Evolutionary conservation across 495 filamentous ascomycete genomes (phyloP), one percentile per base, ranked within the genome.

Genomic region (Neurospora cerealis): DNA sequence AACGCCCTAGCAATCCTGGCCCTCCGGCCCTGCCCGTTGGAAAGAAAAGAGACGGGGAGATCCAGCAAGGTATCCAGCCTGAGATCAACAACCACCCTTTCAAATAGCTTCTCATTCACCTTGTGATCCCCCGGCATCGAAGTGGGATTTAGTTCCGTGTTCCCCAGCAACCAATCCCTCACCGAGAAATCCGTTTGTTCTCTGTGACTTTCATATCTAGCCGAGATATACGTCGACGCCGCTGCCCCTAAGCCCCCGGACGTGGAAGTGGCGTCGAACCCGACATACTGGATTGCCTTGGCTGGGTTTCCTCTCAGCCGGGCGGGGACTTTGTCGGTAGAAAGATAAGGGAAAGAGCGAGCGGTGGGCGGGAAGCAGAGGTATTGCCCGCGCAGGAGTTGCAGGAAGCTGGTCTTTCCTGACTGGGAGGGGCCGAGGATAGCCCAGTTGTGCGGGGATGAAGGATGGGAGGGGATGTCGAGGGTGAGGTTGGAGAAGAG

Each of bases 101-200:
- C 78, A 2, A 97, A 80, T 0, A 87, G 80, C 32, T 74, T 60
- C 38, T 80, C 74, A 75, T 89, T 84, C 24, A 85, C 76, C 0
- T 1, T 83, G 4, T 81, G 78, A 36, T 90, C 83, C 36, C 86
- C 80, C 4, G 90, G 88, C 6, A 76, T 54, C 41, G 78, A 74
- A 24, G 80, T 73, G 0, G 82, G 80, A 75, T 98, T 97, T 69
- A 97, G 83, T 40, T 92, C 87, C 5, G 88, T 95, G 76, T 94
- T 89, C 0, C 93, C 93, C 15, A 86, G 86, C 37, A 99, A 82
- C 79, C 91, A 98, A 77, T 96, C 90, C 69, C 84, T 77, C 1
- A 99, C 87, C 28, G 92, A 92, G 81, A 94, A 95, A 80, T 98
- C 96, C 10, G 92, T 94, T 70, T 89, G 92, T 79, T 97, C 95